Evolutionary conservation across 176 grass and related monocot genomes (phyloP), one percentile per base, ranked within the genome.

Genomic region (Melocanna baccifera): DNA sequence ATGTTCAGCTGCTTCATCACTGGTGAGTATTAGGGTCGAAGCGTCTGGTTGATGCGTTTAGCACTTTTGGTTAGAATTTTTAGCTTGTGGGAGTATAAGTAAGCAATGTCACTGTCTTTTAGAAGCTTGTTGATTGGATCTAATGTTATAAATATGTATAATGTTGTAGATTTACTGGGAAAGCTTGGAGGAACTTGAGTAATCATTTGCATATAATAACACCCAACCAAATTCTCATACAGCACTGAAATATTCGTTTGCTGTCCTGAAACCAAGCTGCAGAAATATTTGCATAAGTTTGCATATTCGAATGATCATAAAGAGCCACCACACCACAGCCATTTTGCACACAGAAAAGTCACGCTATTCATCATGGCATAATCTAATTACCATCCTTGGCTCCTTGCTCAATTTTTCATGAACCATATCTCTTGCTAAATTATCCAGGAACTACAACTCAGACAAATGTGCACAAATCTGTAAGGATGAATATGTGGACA

Each of bases 1-100:
- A 92, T 94, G 92, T 94, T 92, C 71, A 94, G 81, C 75, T 92
- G 90, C 82, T 94, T 94, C 83, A 94, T 89, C 69, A 73, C 87
- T 62, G 87, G 92, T 94, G 19, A 88, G 87, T 80, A 8, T 3
- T 30, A 19, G 3, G 18, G 3, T 18, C 20, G n/a, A 32, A 42
- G 22, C 34, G n/a, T 41, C 22, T 28, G 1, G 22, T 19, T 52
- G 6, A 73, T 52, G 29, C 34, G 12, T 57, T 56, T 41, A 13
- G 16, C 72, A 37, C 52, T 5, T 71, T 23, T 16, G 11, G 41
- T 40, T n/a, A 14, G 22, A n/a, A 18, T 13, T 8, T 20, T 50
- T 58, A 52, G 15, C 11, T 59, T 5, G 16, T 75, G 25, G 52
- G 2, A 66, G 18, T 47, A 10, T 16, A 57, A 8, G 12, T 25